Percentiles rank a stretch among this genome's conserved stretches.
phyloP scores from a whole-genome alignment of 2,329 filamentous ascomycete genomes.

The Cercospora canescens region DNA sequence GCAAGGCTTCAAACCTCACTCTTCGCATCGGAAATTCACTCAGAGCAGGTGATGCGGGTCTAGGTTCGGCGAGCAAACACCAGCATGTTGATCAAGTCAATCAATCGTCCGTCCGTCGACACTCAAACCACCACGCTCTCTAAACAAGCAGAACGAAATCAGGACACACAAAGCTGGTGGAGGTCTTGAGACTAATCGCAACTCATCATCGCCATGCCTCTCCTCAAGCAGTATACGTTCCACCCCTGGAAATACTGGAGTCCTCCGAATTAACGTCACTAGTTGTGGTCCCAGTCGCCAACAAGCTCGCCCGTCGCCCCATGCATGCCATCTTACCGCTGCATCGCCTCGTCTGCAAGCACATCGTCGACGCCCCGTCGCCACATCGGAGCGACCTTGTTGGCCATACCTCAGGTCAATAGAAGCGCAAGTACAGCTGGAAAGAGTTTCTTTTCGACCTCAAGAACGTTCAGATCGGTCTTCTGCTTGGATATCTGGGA shows the following conservation, averaged over 20 bases:
- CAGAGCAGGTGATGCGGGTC: neutral
- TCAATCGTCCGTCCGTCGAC: neutral
- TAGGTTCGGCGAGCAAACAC: neutral
- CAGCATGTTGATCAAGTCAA: neutral
- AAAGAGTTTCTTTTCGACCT: neutral
- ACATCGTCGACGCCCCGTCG: neutral
- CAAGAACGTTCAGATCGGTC: neutral
- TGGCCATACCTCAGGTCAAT: neutral
- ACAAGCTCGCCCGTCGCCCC: neutral
- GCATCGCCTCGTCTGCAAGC: neutral
- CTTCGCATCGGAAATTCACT: neutral
- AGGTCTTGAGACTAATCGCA: neutral
- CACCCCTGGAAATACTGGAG: neutral
- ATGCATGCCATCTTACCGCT: neutral
- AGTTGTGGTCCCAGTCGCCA: neutral
- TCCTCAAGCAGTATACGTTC: neutral
- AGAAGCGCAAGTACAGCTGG: neutral
- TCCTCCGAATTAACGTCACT: neutral
- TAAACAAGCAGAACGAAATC: neutral
- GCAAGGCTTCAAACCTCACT: neutral
- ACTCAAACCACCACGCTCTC: neutral
- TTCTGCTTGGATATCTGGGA: neutral
- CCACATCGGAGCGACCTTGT: neutral
- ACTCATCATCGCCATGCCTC: neutral
- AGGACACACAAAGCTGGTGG: neutral